Base-by-base conservation (phyloP, 768 basidiomycete species). In the Pholiota microspora region DNA sequence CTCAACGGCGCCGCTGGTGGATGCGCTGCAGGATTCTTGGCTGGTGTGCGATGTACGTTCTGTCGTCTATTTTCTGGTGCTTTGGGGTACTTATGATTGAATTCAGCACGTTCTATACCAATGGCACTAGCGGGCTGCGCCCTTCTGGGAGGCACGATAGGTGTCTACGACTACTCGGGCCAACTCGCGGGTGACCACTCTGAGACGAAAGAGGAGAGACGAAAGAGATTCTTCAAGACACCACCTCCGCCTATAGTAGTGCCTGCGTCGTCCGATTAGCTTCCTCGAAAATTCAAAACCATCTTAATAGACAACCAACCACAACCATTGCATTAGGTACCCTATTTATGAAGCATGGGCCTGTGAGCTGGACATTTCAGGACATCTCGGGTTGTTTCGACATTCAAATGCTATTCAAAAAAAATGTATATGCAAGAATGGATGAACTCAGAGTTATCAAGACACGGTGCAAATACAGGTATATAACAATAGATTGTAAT, bases 21-120 rank as follows among this genome's bases (percentile, higher is more conserved):
- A 53, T 96, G 94, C 73, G 94, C 94, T 45, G 94, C 94, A 49
- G 94, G 94, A 44, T 93, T 96, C 73, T 73, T 96, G 58, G 92
- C 92, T 27, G 94, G 94, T 50, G 71, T 95, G 53, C 81, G 91
- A 76, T 80, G 92, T 93, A 63, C 35, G 81, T 72, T 25, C 31
- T 42, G 38, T 12, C 42, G 13, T 51, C 47, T 15, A 60, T 21
- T 40, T 42, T 40, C 50, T 34, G 18, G 42, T 24, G 29, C 23
- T 27, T 44, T 42, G 28, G 29, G 25, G 15, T 51, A 23, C 35
- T 48, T 42, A 24, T 36, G 15, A 9, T 32, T 27, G 62, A 16
- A 21, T 51, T 7, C 59, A 95, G 93, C 84, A 50, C 88, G 89
- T 56, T 97, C 94, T 28, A 63, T 96, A 60, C 94, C 94, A 5